phyloP scores from a whole-genome alignment of 2,329 filamentous ascomycete species.

The Penicillium sp. region DNA sequence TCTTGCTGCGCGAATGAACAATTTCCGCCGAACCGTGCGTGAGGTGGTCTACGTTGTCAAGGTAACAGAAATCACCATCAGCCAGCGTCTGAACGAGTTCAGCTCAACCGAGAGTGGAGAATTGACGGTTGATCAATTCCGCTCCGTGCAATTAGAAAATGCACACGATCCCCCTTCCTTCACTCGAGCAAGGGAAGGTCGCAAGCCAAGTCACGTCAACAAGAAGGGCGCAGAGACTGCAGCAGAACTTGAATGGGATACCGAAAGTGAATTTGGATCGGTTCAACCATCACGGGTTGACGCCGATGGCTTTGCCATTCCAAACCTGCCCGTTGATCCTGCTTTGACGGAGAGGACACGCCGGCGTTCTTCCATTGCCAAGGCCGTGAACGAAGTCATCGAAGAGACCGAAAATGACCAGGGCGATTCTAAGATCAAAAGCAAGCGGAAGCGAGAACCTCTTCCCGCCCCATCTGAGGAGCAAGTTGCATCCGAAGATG shows the following conservation, averaged over 20 bases:
- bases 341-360: constrained; percentile 30
- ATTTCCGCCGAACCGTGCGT: constrained; percentile 85
- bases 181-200: constrained; percentile 56
- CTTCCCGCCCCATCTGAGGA: constrained; percentile 58
- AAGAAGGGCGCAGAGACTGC: constrained; percentile 36
- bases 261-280: constrained; percentile 17
- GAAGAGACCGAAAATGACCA: constrained; percentile 22
- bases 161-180: constrained; percentile 81
- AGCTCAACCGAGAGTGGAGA: constrained; percentile 79
- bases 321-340: constrained; percentile 50
- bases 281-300: constrained; percentile 51
- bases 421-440: constrained; percentile 28
- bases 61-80: constrained; percentile 89
- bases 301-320: constrained; percentile 68
- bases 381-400: constrained; percentile 21
- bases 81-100: constrained; percentile 89
- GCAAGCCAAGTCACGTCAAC: constrained; percentile 50
- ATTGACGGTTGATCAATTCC: constrained; percentile 84
- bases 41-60: constrained; percentile 99
- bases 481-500: constrained; percentile 58
- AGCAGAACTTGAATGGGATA: constrained; percentile 47
- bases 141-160: constrained; percentile 56
- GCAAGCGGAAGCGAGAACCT: constrained; percentile 25
- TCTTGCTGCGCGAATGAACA: constrained; percentile 96
- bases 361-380: constrained; percentile 22